A percentile compares a stretch with the other conserved stretches of the same genome.
phyloP scores from a whole-genome alignment of 176 grass and related monocot species.

The Eleusine coracana region DNA sequence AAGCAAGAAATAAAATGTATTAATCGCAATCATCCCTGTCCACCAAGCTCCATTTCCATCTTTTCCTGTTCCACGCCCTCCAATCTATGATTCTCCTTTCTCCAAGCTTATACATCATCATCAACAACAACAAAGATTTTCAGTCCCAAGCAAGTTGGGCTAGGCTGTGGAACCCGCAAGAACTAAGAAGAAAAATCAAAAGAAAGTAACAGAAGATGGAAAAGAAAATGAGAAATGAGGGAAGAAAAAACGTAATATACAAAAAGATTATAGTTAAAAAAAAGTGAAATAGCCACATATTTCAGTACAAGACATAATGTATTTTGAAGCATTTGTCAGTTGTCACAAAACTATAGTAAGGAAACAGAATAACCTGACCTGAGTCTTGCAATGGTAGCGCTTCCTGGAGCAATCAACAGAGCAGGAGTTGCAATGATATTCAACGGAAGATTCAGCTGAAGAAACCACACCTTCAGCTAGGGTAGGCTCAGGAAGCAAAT shows the following conservation, averaged over 20 bases:
- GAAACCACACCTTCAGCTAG: slow-evolving; percentile 43
- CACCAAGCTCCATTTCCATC: background rate
- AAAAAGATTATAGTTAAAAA: too few relatives aligned
- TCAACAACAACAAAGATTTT: too few relatives aligned
- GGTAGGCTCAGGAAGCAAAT: background rate
- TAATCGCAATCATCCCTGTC: background rate
- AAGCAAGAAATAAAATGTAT: slow-evolving; percentile 1
- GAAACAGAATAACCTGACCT: slow-evolving; percentile 52
- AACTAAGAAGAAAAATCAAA: too few relatives aligned
- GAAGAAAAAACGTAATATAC: too few relatives aligned
- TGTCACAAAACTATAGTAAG: background rate
- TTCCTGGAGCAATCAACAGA: slow-evolving; percentile 85
- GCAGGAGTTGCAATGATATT: slow-evolving; percentile 91
- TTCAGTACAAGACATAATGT: background rate
- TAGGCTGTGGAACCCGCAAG: too few relatives aligned
- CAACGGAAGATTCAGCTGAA: slow-evolving; percentile 63
- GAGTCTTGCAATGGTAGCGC: slow-evolving; percentile 75
- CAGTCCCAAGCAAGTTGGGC: too few relatives aligned
- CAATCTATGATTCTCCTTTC: background rate
- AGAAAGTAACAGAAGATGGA: too few relatives aligned
- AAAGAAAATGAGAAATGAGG: too few relatives aligned
- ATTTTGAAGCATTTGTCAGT: background rate
- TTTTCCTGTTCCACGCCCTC: background rate
- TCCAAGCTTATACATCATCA: slow-evolving; percentile 5
- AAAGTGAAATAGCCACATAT: too few relatives aligned